Conservation (phyloP, 371 early-diverging fungal genomes). For the Neoconidiobolus thromboides region DNA sequence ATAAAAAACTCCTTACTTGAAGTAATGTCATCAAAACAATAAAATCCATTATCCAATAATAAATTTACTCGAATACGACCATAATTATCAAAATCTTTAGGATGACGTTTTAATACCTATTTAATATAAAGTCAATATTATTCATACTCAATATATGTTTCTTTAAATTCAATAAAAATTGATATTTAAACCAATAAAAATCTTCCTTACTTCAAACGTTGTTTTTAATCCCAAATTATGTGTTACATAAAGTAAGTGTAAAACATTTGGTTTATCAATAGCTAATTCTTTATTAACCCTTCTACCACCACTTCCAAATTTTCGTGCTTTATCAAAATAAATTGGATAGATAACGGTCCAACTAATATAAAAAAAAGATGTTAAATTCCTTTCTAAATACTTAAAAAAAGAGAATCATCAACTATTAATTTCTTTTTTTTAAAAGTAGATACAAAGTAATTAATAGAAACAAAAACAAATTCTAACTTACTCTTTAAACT, state of each 20-base stretch:
- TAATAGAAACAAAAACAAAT: neutral
- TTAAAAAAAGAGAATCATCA: neutral
- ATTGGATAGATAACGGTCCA: slow-evolving; percentile 2
- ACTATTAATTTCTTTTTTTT: neutral
- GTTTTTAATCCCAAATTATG: neutral
- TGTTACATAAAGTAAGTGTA: neutral
- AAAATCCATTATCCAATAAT: slow-evolving; percentile 1
- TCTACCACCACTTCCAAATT: neutral
- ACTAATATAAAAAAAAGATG: neutral
- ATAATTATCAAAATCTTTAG: neutral
- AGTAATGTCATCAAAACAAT: neutral
- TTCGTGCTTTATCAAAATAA: neutral
- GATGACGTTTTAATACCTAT: slow-evolving; percentile 1
- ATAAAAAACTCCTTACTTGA: neutral
- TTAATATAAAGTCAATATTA: neutral
- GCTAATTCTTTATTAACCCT: neutral
- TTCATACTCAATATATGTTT: no score
- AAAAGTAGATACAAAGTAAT: neutral
- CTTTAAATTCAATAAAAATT: neutral
- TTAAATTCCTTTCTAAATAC: neutral
- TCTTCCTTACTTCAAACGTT: neutral
- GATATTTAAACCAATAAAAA: neutral
- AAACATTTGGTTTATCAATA: neutral
- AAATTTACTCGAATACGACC: slow-evolving; percentile 2
- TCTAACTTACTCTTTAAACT: neutral